These are phyloP conservation scores for Teunomyces cretensis DNA, from an alignment of 805 yeast species.

Conservation along the genomic window DNA sequence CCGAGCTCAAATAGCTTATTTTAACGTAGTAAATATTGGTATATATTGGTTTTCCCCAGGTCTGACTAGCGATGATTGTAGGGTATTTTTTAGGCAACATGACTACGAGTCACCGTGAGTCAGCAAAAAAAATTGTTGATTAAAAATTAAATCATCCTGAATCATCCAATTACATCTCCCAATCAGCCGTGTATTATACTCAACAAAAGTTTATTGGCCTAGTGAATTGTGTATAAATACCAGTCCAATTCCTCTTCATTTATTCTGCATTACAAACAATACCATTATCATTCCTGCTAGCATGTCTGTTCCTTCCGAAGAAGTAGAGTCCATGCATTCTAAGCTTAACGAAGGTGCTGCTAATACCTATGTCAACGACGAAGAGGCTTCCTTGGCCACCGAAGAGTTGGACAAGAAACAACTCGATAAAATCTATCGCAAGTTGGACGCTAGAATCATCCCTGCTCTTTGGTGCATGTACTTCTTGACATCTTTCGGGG, in stretches of 20 bases:
- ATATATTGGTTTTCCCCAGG: too few relatives aligned
- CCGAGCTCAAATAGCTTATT: not conserved
- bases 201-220: not conserved
- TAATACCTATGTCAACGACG: constrained; percentile 5
- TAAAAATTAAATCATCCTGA: not conserved
- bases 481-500: constrained; percentile 77
- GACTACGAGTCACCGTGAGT: constrained; percentile 7
- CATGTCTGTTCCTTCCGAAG: not conserved
- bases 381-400: constrained; percentile 9
- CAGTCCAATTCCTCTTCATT: not conserved
- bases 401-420: constrained; percentile 19
- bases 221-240: not conserved
- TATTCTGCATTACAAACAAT: not conserved
- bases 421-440: constrained; percentile 56
- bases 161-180: not conserved
- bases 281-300: too few relatives aligned
- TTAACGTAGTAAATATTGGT: too few relatives aligned
- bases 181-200: not conserved
- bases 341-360: not conserved
- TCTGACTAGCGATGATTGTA: not conserved
- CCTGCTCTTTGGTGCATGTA: constrained; percentile 83
- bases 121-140: not conserved
- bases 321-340: not conserved
- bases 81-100: not conserved
- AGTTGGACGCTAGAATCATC: constrained; percentile 67